A percentile compares a stretch with the other conserved stretches of the same genome.
Conservation (phyloP, 768 basidiomycete genomes). For the Galerina marginata region DNA sequence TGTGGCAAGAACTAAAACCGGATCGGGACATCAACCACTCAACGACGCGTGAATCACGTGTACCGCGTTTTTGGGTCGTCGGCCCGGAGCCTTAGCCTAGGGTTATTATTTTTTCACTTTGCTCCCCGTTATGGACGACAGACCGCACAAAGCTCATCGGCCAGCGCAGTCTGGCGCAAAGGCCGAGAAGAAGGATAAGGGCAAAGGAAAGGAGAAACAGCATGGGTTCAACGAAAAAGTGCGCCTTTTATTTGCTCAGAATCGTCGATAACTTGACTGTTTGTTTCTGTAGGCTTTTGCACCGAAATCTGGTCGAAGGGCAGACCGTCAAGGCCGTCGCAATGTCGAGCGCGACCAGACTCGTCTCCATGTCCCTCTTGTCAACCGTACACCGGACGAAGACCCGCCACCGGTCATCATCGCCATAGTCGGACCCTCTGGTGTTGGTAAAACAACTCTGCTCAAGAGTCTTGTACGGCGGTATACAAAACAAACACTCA, state of each 20-base stretch:
- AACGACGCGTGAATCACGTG: constrained; percentile 36
- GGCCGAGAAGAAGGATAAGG: constrained; percentile 76
- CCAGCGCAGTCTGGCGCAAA: constrained; percentile 74
- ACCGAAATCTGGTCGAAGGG: constrained; percentile 86
- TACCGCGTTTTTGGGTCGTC: constrained; percentile 9
- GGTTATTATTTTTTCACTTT: neutral
- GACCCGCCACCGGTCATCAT: constrained; percentile 93
- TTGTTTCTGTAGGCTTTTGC: constrained; percentile 77
- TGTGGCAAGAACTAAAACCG: constrained; percentile 12
- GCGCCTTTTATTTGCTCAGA: constrained; percentile 16
- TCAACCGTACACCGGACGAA: constrained; percentile 91
- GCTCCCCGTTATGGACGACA: constrained; percentile 62
- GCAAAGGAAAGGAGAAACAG: constrained; percentile 72
- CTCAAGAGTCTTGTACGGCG: constrained; percentile 89
- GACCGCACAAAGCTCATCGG: constrained; percentile 84
- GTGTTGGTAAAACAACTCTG: constrained; percentile 95
- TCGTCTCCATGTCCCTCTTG: constrained; percentile 92
- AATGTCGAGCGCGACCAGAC: constrained; percentile 95
- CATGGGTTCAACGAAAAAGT: constrained; percentile 93
- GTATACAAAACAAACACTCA: constrained; percentile 92
- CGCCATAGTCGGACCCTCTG: constrained; percentile 94
- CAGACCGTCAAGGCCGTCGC: constrained; percentile 87
- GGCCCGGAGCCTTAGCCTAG: neutral
- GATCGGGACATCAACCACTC: constrained; percentile 24
- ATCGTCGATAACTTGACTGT: constrained; percentile 4